Base-by-base conservation (phyloP, 108 stramenopile species). In the Skeletonema marinoi region DNA sequence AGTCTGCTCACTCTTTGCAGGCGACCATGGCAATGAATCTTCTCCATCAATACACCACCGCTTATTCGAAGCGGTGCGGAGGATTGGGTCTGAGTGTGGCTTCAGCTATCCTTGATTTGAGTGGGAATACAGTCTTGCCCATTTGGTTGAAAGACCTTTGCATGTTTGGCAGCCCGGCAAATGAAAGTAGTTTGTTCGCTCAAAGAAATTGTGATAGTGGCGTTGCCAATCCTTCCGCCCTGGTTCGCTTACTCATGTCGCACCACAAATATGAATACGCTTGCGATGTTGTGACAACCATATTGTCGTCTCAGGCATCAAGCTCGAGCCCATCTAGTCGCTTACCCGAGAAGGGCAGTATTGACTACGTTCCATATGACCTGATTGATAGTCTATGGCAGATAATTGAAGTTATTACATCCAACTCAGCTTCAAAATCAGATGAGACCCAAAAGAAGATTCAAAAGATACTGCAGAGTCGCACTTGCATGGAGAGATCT, bases 351-450 rank as follows among this genome's bases (percentile, higher is more conserved):
- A 91, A 91, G 65, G 95, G 95, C 4, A 75, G 85, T 39, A 86
- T 96, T 32, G 88, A 92, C 67, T 96, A 80, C 62, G 85, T 96
- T 36, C 95, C 95, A 1, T 92, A 92, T 68, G 66, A 86, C 33
- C 79, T 80, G 42, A 92, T 96, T 66, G 95, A 96, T 76, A 19
- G 70, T 54, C 75, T 96, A 11, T 92, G 86, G 84, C 84, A 86
- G 63, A 54, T 90, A 14, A 88, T 93, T 60, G 88, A 91, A 31
- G 59, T 69, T 10, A 70, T 84, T 11, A 33, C 85, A 10, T 21
- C 60, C 32, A 67, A 32, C 12, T 46, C 73, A 32, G 32, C 58
- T 46, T 12, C 29, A 6, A n/a, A 21, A 30, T 67, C 72, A 5
- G 46, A 44, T 14, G 36, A 17, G 16, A n/a, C 36, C n/a, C 21